Evolutionary conservation across 768 basidiomycete species (phyloP).

Genomic region (Wakefieldia striispora): DNA sequence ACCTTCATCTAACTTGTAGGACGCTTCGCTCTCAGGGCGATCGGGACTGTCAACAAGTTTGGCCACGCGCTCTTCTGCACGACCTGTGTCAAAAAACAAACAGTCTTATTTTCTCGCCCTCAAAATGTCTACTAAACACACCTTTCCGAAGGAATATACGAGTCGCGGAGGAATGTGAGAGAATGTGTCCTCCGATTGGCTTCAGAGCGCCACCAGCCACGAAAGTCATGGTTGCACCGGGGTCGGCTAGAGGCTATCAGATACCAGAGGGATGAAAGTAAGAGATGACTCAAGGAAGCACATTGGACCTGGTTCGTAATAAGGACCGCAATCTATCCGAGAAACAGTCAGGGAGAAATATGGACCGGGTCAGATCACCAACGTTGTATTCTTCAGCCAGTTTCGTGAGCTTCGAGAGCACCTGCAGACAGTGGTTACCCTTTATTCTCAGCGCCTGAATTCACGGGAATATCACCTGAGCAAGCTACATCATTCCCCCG

Average conservation of each 20-base stretch:
- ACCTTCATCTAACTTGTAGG: conserved; percentile 88
- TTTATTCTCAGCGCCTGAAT: not conserved
- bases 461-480: conserved; percentile 53
- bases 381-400: conserved; percentile 92
- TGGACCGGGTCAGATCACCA: conserved; percentile 3
- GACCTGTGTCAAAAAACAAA: conserved; percentile 46
- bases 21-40: conserved; percentile 85
- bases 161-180: conserved; percentile 86
- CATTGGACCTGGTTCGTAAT: conserved; percentile 95
- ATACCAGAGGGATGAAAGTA: not conserved
- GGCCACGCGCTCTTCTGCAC: conserved; percentile 87
- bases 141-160: conserved; percentile 88
- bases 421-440: conserved; percentile 39
- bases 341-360: conserved; percentile 4
- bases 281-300: conserved; percentile 25
- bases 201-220: conserved; percentile 92
- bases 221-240: conserved; percentile 93
- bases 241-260: conserved; percentile 62
- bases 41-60: conserved; percentile 90
- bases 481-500: conserved; percentile 52
- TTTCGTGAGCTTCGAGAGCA: conserved; percentile 89
- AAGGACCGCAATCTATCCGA: conserved; percentile 69
- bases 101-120: not conserved
- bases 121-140: conserved; percentile 21
- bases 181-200: conserved; percentile 86